Conservation (phyloP, 75 land plant genomes). For the Larix kaempferi region DNA sequence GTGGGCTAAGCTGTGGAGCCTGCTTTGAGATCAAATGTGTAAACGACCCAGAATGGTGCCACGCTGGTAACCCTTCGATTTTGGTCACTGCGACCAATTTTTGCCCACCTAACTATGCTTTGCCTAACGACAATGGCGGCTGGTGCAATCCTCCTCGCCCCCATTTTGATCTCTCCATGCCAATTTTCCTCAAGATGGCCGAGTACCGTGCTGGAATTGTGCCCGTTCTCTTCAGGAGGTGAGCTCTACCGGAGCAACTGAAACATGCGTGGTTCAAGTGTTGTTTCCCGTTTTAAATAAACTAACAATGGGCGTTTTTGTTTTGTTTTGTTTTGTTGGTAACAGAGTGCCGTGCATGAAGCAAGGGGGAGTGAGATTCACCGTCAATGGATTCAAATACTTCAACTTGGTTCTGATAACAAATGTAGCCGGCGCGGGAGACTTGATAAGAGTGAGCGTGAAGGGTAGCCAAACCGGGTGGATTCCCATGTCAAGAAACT, state of each 20-base stretch:
- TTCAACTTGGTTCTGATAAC: constrained; percentile 37
- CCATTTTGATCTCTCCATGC: constrained; percentile 92
- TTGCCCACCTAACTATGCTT: constrained; percentile 67
- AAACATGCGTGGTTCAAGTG: too few species aligned
- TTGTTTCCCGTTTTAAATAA: too few species aligned
- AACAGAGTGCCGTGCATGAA: constrained; percentile 35
- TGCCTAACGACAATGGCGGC: constrained; percentile 73
- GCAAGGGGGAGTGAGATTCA: constrained; percentile 49
- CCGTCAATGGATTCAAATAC: constrained; percentile 33
- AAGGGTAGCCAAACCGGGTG: constrained; percentile 29
- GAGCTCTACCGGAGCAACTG: too few species aligned
- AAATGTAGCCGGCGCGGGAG: constrained; percentile 51
- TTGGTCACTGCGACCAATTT: constrained; percentile 76
- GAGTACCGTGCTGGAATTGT: constrained; percentile 75
- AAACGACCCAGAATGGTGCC: constrained; percentile 57
- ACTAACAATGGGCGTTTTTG: too few species aligned
- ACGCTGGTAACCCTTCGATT: constrained; percentile 57
- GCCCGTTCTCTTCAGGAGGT: constrained; percentile 43
- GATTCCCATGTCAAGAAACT: constrained; percentile 32
- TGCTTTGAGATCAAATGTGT: constrained; percentile 75
- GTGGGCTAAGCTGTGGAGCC: constrained; percentile 61
- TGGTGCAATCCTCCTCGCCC: constrained; percentile 93
- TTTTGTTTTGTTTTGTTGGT: not conserved
- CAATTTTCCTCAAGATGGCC: constrained; percentile 82
- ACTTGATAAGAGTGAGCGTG: constrained; percentile 20